Evolutionary conservation across 1,284 basidiomycete species (phyloP).

Genomic region (Cutaneotrichosporon sp.): DNA sequence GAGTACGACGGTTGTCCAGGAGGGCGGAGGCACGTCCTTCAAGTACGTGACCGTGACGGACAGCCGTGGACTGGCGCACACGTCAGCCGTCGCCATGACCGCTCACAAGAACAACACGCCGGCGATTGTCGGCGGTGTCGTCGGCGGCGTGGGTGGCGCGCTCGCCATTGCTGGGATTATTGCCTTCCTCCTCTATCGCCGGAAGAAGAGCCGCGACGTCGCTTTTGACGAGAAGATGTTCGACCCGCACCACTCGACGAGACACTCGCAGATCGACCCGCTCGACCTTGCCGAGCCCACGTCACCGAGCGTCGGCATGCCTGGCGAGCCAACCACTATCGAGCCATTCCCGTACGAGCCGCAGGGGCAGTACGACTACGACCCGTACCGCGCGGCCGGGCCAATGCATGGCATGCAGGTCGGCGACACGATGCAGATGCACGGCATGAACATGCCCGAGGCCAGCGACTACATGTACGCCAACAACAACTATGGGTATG

Average conservation of each 20-base stretch:
- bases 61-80: not conserved
- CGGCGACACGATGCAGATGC: slow-evolving; percentile 6
- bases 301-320: slow-evolving; percentile 28
- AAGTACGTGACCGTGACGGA: slow-evolving; percentile 2
- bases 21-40: not conserved
- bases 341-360: slow-evolving; percentile 25
- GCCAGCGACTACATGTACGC: slow-evolving; percentile 40
- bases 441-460: slow-evolving; percentile 47
- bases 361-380: not conserved
- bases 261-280: slow-evolving; percentile 46
- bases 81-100: not conserved
- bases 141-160: slow-evolving; percentile 50
- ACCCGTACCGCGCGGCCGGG: slow-evolving; percentile 8
- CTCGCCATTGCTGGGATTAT: slow-evolving; percentile 39
- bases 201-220: slow-evolving; percentile 33
- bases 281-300: slow-evolving; percentile 40
- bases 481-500: slow-evolving; percentile 19
- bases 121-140: slow-evolving; percentile 51
- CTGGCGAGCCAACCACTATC: slow-evolving; percentile 27
- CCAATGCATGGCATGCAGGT: slow-evolving; percentile 32
- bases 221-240: slow-evolving; percentile 54
- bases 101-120: not conserved
- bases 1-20: not conserved
- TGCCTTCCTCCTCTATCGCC: slow-evolving; percentile 44
- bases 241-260: slow-evolving; percentile 41